Conservation (phyloP, 495 filamentous ascomycete species). For the Hyaloscypha variabilis region DNA sequence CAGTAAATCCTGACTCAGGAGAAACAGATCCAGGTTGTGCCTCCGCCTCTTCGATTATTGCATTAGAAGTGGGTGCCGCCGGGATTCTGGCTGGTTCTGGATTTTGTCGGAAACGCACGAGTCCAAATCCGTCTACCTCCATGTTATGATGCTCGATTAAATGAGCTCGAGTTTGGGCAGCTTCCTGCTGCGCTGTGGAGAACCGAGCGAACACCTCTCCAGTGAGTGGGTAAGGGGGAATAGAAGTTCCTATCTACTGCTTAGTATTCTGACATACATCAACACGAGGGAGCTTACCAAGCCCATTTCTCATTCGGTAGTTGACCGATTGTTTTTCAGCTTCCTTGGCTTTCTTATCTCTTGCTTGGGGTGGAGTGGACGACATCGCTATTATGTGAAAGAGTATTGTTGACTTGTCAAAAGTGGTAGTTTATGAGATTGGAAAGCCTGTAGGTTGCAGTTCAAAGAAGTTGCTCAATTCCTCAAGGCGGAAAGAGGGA, state of each 20-base stretch:
- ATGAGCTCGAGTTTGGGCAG: background rate
- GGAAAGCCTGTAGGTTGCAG: too few species aligned
- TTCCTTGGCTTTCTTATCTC: background rate
- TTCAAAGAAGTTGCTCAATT: too few species aligned
- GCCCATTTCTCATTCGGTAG: background rate
- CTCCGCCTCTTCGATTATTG: background rate
- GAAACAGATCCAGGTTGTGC: background rate
- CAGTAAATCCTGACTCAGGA: background rate
- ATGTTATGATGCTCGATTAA: background rate
- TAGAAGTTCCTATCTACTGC: background rate
- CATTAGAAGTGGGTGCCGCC: background rate
- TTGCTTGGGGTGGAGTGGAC: background rate
- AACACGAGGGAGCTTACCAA: background rate
- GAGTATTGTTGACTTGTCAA: too few species aligned
- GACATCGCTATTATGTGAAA: background rate
- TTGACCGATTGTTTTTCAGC: background rate
- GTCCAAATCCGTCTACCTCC: background rate
- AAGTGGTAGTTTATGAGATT: too few species aligned
- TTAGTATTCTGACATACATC: background rate
- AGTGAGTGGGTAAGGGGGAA: background rate
- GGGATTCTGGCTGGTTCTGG: background rate
- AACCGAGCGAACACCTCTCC: background rate
- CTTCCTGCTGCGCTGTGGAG: background rate
- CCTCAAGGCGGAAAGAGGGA: too few species aligned
- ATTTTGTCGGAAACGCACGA: background rate